A percentile compares a stretch with the other conserved stretches of the same genome.
Conservation (phyloP, 2,329 filamentous ascomycete species). For the Trichoderma gracile region DNA sequence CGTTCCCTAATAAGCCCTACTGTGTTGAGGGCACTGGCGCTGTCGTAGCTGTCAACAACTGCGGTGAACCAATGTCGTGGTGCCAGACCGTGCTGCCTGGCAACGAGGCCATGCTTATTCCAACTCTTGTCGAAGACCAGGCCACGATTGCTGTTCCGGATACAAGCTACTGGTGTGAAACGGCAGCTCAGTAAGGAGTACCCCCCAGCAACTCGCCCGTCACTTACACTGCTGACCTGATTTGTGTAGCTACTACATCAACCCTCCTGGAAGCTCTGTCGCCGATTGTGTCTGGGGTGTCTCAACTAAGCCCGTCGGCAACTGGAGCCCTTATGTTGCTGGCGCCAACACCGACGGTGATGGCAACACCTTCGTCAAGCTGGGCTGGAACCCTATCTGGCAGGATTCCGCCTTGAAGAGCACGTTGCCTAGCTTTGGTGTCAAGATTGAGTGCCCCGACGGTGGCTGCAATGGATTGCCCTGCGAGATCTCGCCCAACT, state of each 20-base stretch:
- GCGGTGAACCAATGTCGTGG: slow-evolving; percentile 63
- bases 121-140: slow-evolving; percentile 62
- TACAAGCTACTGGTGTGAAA: slow-evolving; percentile 68
- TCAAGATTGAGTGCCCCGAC: slow-evolving; percentile 68
- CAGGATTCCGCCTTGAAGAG: slow-evolving; percentile 55
- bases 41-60: slow-evolving; percentile 67
- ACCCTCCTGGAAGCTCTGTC: slow-evolving; percentile 65
- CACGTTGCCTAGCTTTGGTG: slow-evolving; percentile 63
- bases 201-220: neutral
- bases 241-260: slow-evolving; percentile 67
- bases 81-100: slow-evolving; percentile 80
- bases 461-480: slow-evolving; percentile 71
- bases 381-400: slow-evolving; percentile 78
- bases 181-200: slow-evolving; percentile 70
- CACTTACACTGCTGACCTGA: neutral
- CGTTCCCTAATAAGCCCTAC: slow-evolving; percentile 66
- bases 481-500: slow-evolving; percentile 67
- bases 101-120: slow-evolving; percentile 80
- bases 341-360: slow-evolving; percentile 68
- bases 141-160: slow-evolving; percentile 70
- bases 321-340: slow-evolving; percentile 76
- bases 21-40: slow-evolving; percentile 69
- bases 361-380: slow-evolving; percentile 71
- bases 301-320: slow-evolving; percentile 62
- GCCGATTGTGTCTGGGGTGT: slow-evolving; percentile 74